A percentile compares a stretch with the other conserved stretches of the same genome.
phyloP scores from a whole-genome alignment of 768 basidiomycete species.

The Boletus sp. region DNA sequence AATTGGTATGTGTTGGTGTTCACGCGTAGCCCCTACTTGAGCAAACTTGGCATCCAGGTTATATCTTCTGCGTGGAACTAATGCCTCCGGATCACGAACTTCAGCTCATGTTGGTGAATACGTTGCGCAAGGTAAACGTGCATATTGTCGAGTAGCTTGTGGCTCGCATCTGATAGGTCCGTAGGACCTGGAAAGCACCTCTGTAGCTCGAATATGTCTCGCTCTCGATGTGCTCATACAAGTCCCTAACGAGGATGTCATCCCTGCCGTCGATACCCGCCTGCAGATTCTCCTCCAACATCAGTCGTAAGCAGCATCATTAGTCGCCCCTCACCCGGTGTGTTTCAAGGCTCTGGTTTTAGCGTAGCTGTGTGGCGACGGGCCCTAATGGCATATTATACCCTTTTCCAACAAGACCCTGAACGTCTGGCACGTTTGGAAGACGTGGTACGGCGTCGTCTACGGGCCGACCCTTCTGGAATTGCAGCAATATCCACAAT shows the following conservation, averaged over 20 bases:
- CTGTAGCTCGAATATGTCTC: constrained; percentile 58
- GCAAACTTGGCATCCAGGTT: constrained; percentile 46
- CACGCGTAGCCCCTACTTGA: neutral
- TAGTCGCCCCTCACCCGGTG: neutral
- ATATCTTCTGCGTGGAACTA: constrained; percentile 71
- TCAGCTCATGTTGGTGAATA: constrained; percentile 83
- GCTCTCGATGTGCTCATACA: constrained; percentile 70
- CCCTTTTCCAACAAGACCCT: constrained; percentile 46
- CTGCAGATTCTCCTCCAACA: constrained; percentile 67
- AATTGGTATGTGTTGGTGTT: constrained; percentile 46
- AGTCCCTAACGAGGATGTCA: constrained; percentile 60
- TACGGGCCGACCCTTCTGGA: constrained; percentile 10
- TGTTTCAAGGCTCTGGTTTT: constrained; percentile 8
- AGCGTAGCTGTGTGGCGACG: constrained; percentile 63
- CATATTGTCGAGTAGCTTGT: neutral
- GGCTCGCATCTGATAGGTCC: constrained; percentile 1
- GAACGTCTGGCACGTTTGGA: constrained; percentile 46
- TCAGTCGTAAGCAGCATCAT: constrained; percentile 64
- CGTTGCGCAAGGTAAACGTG: constrained; percentile 66
- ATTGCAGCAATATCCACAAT: constrained; percentile 9
- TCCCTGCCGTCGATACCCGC: constrained; percentile 72
- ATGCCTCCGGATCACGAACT: constrained; percentile 71
- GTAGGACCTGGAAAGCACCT: constrained; percentile 70
- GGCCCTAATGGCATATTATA: constrained; percentile 56
- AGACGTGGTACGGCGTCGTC: constrained; percentile 13